Conservation (phyloP, 208 protist species). For the Acanthamoeba sp. region DNA sequence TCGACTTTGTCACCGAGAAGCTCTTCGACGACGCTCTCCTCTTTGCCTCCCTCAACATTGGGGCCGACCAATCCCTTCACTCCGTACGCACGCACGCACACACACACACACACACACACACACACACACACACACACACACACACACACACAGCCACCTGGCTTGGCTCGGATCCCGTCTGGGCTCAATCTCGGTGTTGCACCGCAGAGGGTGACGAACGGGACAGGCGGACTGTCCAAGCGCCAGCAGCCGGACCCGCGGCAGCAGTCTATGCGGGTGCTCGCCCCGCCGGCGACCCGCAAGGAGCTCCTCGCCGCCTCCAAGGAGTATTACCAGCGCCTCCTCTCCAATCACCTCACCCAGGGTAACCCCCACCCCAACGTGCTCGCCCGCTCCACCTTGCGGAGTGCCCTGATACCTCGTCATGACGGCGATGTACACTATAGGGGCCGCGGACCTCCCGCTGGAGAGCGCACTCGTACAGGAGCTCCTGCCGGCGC, state of each 20-base stretch:
- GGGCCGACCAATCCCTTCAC: neutral
- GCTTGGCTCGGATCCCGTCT: no score
- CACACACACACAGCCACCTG: no score
- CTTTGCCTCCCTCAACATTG: neutral
- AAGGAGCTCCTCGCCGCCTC: slow-evolving; percentile 7
- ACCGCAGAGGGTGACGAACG: neutral
- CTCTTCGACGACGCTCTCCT: slow-evolving; percentile 25
- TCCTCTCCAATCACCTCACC: slow-evolving; percentile 47
- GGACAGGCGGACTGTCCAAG: slow-evolving; percentile 40
- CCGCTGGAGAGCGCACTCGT: slow-evolving; percentile 44
- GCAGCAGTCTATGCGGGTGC: slow-evolving; percentile 48
- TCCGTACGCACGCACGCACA: neutral
- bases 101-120: no score
- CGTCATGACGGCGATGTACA: neutral
- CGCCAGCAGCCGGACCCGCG: slow-evolving; percentile 44
- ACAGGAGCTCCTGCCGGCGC: slow-evolving; percentile 9
- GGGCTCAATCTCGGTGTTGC: no score
- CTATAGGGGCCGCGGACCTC: neutral
- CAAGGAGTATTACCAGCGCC: slow-evolving; percentile 19
- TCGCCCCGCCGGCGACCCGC: slow-evolving; percentile 5
- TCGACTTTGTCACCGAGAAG: slow-evolving; percentile 69
- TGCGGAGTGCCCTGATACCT: neutral
- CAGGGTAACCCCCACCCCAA: neutral
- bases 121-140: no score
- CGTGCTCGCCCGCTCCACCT: neutral